These are phyloP conservation scores for Tetragonia tetragonoides DNA, from an alignment of 148 eudicot genomes.

Conservation along the genomic window DNA sequence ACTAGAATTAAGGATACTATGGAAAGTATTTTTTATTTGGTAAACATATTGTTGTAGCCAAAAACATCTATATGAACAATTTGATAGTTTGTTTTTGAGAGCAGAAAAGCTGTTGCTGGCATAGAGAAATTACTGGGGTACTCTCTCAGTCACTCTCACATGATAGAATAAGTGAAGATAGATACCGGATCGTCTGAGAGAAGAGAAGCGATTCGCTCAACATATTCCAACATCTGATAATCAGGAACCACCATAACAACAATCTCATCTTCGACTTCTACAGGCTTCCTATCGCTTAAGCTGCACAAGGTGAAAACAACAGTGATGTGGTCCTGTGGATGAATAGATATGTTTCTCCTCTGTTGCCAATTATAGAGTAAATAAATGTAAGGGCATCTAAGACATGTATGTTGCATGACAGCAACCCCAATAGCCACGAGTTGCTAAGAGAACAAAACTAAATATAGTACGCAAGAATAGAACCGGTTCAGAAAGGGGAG, in stretches of 20 bases:
- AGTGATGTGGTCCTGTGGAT: neutral
- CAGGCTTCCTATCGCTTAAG: conserved; percentile 96
- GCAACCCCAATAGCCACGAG: neutral
- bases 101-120: too few species aligned
- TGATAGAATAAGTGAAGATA: conserved; percentile 6
- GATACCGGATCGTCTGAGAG: conserved; percentile 94
- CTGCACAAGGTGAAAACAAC: conserved; percentile 37
- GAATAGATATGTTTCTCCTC: neutral
- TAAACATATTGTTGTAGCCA: too few species aligned
- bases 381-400: neutral
- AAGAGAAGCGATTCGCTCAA: conserved; percentile 65
- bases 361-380: neutral
- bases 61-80: too few species aligned
- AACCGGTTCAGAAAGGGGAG: neutral
- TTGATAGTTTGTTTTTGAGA: too few species aligned
- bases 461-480: neutral
- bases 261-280: conserved; percentile 77
- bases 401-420: neutral
- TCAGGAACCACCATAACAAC: conserved; percentile 97
- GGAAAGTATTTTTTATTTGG: too few species aligned
- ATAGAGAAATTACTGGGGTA: too few species aligned
- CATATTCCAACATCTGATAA: conserved; percentile 91
- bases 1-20: too few species aligned
- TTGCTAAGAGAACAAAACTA: neutral
- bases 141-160: too few species aligned